Percentiles rank a stretch among this genome's conserved stretches.
Conservation (phyloP, 176 grass and related monocot genomes). For the Ampelocalamus luodianensis region DNA sequence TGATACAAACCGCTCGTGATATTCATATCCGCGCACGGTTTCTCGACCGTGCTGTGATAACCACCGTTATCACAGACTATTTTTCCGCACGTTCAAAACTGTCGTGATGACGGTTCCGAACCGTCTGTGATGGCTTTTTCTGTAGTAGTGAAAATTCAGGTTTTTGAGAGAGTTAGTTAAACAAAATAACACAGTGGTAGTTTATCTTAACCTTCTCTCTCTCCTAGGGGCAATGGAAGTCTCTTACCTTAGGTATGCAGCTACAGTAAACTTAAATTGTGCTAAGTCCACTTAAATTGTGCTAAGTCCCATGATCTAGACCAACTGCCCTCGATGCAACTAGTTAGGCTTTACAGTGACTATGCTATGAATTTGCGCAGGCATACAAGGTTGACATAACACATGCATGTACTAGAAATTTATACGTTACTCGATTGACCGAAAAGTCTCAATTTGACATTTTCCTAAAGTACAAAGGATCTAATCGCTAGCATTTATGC, state of each 20-base stretch:
- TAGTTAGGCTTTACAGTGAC: constrained; percentile 13
- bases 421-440: neutral
- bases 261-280: neutral
- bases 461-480: constrained; percentile 47
- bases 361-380: neutral
- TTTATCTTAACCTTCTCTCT: neutral
- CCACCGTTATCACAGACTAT: too few species aligned
- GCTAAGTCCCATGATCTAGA: constrained; percentile 2
- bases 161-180: too few species aligned
- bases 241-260: neutral
- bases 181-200: neutral
- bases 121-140: too few species aligned
- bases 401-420: neutral
- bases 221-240: too few species aligned
- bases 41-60: too few species aligned
- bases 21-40: too few species aligned
- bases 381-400: neutral
- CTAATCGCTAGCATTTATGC: constrained; percentile 41
- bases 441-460: constrained; percentile 36
- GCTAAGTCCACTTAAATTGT: neutral
- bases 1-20: too few species aligned
- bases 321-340: constrained; percentile 26
- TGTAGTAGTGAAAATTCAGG: too few species aligned
- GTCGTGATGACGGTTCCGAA: too few species aligned
- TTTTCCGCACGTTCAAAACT: too few species aligned